A percentile compares a stretch with the other conserved stretches of the same genome.
These are phyloP conservation scores for Tricholoma furcatifolium DNA, from an alignment of 768 basidiomycete genomes.

Conservation along the genomic window DNA sequence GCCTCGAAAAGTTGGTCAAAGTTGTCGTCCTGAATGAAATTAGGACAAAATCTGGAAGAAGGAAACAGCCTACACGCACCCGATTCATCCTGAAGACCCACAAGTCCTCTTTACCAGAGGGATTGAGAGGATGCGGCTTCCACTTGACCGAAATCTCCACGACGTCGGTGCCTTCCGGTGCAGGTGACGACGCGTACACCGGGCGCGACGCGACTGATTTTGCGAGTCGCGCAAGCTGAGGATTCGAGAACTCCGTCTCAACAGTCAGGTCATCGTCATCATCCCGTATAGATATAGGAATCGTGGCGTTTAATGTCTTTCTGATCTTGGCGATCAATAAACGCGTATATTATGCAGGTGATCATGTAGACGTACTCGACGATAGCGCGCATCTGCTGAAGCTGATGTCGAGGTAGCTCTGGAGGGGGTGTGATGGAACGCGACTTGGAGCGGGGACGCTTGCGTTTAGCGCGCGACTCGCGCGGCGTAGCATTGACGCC, in stretches of 20 bases:
- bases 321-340: slow-evolving; percentile 28
- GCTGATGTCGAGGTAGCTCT: slow-evolving; percentile 48
- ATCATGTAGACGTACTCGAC: slow-evolving; percentile 47
- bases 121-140: slow-evolving; percentile 61
- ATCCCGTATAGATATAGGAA: slow-evolving; percentile 35
- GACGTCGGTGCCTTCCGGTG: slow-evolving; percentile 28
- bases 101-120: slow-evolving; percentile 32
- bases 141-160: slow-evolving; percentile 60
- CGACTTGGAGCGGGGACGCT: slow-evolving; percentile 57
- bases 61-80: slow-evolving; percentile 34
- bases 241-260: slow-evolving; percentile 52
- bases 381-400: slow-evolving; percentile 55
- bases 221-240: slow-evolving; percentile 62
- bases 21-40: slow-evolving; percentile 50
- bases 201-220: slow-evolving; percentile 26
- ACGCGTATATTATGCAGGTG: not conserved
- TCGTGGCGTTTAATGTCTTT: slow-evolving; percentile 40
- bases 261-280: slow-evolving; percentile 45
- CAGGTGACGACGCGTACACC: slow-evolving; percentile 28
- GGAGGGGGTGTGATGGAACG: slow-evolving; percentile 79
- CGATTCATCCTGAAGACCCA: slow-evolving; percentile 60
- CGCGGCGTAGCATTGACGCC: slow-evolving; percentile 24
- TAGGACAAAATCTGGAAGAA: not conserved
- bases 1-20: slow-evolving; percentile 67
- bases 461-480: slow-evolving; percentile 34